Base-by-base conservation (phyloP, 1,284 basidiomycete genomes). In the Tausonia pullulans region DNA sequence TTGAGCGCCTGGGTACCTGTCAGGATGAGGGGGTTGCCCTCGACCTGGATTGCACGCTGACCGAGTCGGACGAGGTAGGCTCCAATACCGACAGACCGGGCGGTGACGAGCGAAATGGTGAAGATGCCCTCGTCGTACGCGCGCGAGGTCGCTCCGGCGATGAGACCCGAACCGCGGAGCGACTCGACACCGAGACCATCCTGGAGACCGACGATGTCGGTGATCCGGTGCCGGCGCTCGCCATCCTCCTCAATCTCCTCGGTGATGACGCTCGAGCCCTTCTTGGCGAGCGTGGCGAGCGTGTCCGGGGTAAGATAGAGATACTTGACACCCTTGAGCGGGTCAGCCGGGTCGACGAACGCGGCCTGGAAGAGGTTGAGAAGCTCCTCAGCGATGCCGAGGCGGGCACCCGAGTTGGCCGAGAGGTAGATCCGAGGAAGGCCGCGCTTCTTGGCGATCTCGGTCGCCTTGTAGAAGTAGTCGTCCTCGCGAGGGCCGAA, bases 141-240 rank as follows among this genome's bases (percentile, higher is more conserved):
- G 54, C 96, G 86, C 58, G 94, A 96, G 0, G 96, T 98, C 78
- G 97, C 96, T 68, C 96, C 96, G 52, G 96, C 96, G 73, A 99
- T 98, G 71, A 99, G 85, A 78, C 96, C 96, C 52, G 94, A 97
- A 55, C 96, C 96, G 72, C 82, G 89, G 73, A 99, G 80, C 69
- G 87, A 97, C 78, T 98, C 96, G 60, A 99, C 96, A 76, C 96
- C 96, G n/a, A 98, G 83, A 64, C 96, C 96, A 69, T 97, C 89
- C 75, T 96, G 91, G 58, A 91, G 80, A 76, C 96, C 96, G 70
- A 98, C 95, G 75, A 98, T 87, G 72, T 94, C 92, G 61, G 90
- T 97, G 76, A 98, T 90, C 81, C 92, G 90, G 81, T 94, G 87
- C 66, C 93, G 87, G 63, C 81, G 80, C 76, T 94, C 90, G 66